Conservation (phyloP, 2,329 filamentous ascomycete species). For the Hymenoscyphus repandus region DNA sequence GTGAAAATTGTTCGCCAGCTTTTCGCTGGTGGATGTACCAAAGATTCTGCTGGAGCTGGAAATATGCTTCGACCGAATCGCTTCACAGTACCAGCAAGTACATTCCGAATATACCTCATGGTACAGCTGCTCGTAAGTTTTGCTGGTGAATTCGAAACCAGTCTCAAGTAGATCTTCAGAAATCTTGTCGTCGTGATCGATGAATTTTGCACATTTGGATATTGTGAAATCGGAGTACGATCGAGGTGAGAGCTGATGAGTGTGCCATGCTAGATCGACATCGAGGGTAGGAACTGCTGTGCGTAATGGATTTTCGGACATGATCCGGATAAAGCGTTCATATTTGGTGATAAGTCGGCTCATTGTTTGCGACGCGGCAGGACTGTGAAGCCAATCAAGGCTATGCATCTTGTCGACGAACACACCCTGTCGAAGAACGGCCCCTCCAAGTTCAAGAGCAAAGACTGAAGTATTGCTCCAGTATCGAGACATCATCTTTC, state of each 20-base stretch:
- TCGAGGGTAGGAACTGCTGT: constrained; percentile 67
- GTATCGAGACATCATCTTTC: constrained; percentile 66
- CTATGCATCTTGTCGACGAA: constrained; percentile 70
- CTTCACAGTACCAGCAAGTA: constrained; percentile 80
- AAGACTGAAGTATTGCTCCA: constrained; percentile 64
- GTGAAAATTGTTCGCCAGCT: constrained; percentile 43
- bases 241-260: constrained; percentile 61
- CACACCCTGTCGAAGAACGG: constrained; percentile 59
- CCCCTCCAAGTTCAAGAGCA: constrained; percentile 58
- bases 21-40: constrained; percentile 41
- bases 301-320: constrained; percentile 40
- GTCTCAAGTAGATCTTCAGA: constrained; percentile 58
- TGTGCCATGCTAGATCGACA: constrained; percentile 75
- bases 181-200: constrained; percentile 83
- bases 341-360: constrained; percentile 60
- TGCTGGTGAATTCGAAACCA: constrained; percentile 68
- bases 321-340: constrained; percentile 55
- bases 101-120: constrained; percentile 68
- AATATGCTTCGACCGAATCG: constrained; percentile 53
- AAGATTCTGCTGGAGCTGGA: constrained; percentile 42
- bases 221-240: constrained; percentile 58
- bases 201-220: constrained; percentile 47
- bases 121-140: constrained; percentile 61
- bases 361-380: constrained; percentile 59
- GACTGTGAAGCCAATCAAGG: constrained; percentile 75